These are phyloP conservation scores for Cylindrodendrum hubeiense DNA, from an alignment of 2,329 filamentous ascomycete genomes.

Conservation along the genomic window DNA sequence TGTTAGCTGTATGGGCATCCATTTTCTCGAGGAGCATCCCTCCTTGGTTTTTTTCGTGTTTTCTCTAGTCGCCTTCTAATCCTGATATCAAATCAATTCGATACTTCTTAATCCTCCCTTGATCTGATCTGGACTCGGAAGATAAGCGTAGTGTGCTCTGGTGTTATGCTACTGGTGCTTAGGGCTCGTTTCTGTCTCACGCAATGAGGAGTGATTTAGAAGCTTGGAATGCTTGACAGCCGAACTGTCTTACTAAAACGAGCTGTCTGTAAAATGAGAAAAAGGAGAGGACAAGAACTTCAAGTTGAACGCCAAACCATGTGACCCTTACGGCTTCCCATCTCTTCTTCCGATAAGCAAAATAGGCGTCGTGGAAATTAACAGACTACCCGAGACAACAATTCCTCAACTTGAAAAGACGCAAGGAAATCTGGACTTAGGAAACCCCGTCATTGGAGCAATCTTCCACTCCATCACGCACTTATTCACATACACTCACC, in stretches of 20 bases:
- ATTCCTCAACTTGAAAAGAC: constrained; percentile 4
- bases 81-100: constrained; percentile 69
- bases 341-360: constrained; percentile 1
- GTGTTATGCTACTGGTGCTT: not conserved
- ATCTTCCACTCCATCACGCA: not conserved
- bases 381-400: constrained; percentile 12
- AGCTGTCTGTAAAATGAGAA: constrained; percentile 6
- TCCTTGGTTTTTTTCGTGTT: constrained; percentile 57
- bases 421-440: constrained; percentile 11
- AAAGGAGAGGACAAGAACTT: not conserved
- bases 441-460: not conserved
- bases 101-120: constrained; percentile 44
- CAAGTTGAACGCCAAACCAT: constrained; percentile 22
- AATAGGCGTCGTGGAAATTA: constrained; percentile 18
- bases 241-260: not conserved
- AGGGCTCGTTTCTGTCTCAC: not conserved
- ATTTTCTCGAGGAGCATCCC: constrained; percentile 44
- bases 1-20: constrained; percentile 45
- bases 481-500: not conserved
- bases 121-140: not conserved
- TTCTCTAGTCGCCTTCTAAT: constrained; percentile 74
- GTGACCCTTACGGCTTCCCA: constrained; percentile 8
- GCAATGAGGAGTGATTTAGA: not conserved
- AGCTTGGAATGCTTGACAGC: not conserved
- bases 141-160: not conserved